Evolutionary conservation across 2,329 filamentous ascomycete genomes (phyloP), one percentile per base, ranked within the genome.

Genomic region (Endocalyx cinctus): DNA sequence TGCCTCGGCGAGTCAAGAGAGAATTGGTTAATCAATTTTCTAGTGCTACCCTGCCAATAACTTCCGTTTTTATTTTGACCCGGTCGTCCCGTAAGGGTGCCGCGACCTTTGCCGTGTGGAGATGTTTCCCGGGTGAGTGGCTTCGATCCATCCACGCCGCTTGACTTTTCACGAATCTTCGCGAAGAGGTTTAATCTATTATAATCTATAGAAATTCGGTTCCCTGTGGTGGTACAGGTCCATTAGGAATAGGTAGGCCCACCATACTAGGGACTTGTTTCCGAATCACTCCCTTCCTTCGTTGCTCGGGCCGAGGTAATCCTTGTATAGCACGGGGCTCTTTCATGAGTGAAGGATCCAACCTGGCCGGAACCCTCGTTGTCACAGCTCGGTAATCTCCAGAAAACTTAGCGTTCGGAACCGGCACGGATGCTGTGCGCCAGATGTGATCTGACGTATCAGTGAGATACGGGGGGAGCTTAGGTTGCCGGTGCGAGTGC

Each of bases 251-350:
- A 17, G 50, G 38, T 16, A 54, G 33, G 5, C 47, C 48, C 46
- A 58, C 48, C 55, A 58, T 57, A 34, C 53, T 57, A n/a, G 55
- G 55, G 16, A 79, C 74, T 48, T 78, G 74, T 52, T 79, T 79
- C 43, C 74, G 59, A 33, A 72, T 50, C 30, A 79, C 58, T 17
- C 70, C 69, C 25, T 65, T 64, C 6, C 62, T 62, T 19, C 69
- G 65, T 35, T 69, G 67, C 38, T 76, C 72, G 13, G 72, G 69
- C 20, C 76, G 66, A 16, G 88, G 88, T n/a, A 88, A 80, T 22
- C 89, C 89, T 57, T 94, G 87, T 25, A 95, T 90, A 42, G 86
- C 80, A 37, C 89, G 77, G 18, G 89, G 89, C 61, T 96, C 89
- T 57, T 87, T 87, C 87, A 97, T 95, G 29, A 96, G 68, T 11